Evolutionary conservation across 768 basidiomycete species (phyloP).

Genomic region (Gloeostereum incarnatum): DNA sequence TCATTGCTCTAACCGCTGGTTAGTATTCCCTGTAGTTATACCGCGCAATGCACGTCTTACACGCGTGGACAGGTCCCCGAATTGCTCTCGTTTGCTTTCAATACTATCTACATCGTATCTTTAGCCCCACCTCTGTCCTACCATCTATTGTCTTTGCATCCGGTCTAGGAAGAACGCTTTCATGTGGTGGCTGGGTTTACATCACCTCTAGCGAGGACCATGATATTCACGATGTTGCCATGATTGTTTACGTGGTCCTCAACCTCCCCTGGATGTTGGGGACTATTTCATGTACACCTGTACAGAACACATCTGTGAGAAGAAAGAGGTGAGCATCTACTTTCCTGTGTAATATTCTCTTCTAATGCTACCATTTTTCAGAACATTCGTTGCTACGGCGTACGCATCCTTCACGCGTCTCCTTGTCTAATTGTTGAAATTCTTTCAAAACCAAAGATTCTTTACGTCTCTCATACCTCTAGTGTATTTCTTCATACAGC

Average conservation of each 20-base stretch:
- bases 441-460: constrained; percentile 54
- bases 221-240: constrained; percentile 76
- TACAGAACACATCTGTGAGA: constrained; percentile 25
- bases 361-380: constrained; percentile 14
- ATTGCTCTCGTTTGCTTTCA: constrained; percentile 57
- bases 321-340: constrained; percentile 37
- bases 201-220: constrained; percentile 82
- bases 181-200: constrained; percentile 90
- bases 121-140: constrained; percentile 27
- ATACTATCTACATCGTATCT: constrained; percentile 50
- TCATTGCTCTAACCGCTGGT: constrained; percentile 82
- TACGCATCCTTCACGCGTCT: constrained; percentile 19
- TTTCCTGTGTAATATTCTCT: neutral
- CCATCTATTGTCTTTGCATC: constrained; percentile 45
- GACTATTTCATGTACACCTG: constrained; percentile 47
- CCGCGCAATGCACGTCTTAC: neutral
- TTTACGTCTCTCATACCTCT: constrained; percentile 63
- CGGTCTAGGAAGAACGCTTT: constrained; percentile 66
- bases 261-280: constrained; percentile 89
- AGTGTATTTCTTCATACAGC: constrained; percentile 78
- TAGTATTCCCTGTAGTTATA: constrained; percentile 9
- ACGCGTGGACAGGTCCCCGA: constrained; percentile 49
- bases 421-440: neutral
- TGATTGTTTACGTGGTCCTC: constrained; percentile 79
- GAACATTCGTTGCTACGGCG: constrained; percentile 44